phyloP scores from a whole-genome alignment of 2,329 filamentous ascomycete genomes.

The Exophiala sp. region DNA sequence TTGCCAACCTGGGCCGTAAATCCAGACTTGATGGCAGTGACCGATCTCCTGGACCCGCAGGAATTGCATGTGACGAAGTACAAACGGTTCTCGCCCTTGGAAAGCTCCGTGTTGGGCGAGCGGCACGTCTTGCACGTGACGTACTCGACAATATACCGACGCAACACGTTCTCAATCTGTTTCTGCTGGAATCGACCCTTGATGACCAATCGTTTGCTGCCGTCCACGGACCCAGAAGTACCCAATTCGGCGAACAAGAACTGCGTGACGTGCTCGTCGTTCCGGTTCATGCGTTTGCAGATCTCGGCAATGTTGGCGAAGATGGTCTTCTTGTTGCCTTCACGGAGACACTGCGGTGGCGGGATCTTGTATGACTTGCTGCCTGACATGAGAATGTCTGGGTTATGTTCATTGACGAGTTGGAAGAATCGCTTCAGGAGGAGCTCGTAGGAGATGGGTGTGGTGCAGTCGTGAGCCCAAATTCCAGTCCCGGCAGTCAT shows the following conservation, averaged over 20 bases:
- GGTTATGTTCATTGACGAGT: constrained; percentile 90
- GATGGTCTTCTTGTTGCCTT: constrained; percentile 99
- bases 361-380: constrained; percentile 98
- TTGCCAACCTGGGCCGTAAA: constrained; percentile 99
- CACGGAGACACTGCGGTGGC: constrained; percentile 93
- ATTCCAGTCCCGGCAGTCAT: constrained; percentile 83
- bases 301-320: constrained; percentile 99
- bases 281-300: constrained; percentile 98
- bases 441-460: constrained; percentile 73
- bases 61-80: constrained; percentile 98
- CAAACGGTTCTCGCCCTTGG: constrained; percentile 97
- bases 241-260: constrained; percentile 98
- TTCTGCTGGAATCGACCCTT: constrained; percentile 99
- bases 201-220: constrained; percentile 87
- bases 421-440: constrained; percentile 91
- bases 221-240: constrained; percentile 92
- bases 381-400: constrained; percentile 82
- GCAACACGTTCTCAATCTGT: constrained; percentile 94
- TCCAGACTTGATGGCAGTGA: constrained; percentile 99
- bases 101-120: constrained; percentile 88
- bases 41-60: constrained; percentile 74
- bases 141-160: constrained; percentile 82
- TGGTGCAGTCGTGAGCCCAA: constrained; percentile 75
- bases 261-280: constrained; percentile 92
- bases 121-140: constrained; percentile 99